Percentiles rank a stretch among this genome's conserved stretches.
These are phyloP conservation scores for Pueraria montana DNA, from an alignment of 306 rosid genomes.

Conservation along the genomic window DNA sequence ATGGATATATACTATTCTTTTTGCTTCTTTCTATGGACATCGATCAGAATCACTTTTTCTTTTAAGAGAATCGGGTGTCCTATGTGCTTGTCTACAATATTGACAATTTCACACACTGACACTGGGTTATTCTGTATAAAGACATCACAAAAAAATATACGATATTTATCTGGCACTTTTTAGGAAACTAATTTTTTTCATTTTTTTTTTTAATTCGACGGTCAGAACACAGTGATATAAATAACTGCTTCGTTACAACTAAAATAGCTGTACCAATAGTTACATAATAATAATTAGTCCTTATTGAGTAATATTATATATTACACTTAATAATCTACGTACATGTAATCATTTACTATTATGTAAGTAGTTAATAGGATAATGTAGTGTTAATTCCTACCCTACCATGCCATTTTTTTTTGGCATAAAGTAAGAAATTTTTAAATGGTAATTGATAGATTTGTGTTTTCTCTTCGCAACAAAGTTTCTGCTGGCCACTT, in stretches of 20 bases:
- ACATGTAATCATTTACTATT: neutral
- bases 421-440: constrained; percentile 11
- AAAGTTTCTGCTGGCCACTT: constrained; percentile 47
- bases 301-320: neutral
- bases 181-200: neutral
- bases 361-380: neutral
- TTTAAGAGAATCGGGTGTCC: constrained; percentile 42
- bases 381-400: neutral
- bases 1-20: constrained; percentile 41
- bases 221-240: neutral
- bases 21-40: constrained; percentile 42
- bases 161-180: neutral
- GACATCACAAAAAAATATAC: constrained; percentile 16
- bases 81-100: constrained; percentile 48
- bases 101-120: constrained; percentile 33
- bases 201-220: neutral
- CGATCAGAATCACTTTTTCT: constrained; percentile 43
- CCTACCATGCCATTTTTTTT: constrained; percentile 28
- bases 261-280: neutral
- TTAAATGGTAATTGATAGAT: constrained; percentile 13
- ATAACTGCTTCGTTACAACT: neutral
- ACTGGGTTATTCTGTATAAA: constrained; percentile 24
- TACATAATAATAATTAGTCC: neutral
- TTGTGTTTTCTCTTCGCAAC: constrained; percentile 40
- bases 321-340: neutral